These are phyloP conservation scores for Fusarium ramigenum DNA, from an alignment of 2,329 filamentous ascomycete species.

Conservation along the genomic window DNA sequence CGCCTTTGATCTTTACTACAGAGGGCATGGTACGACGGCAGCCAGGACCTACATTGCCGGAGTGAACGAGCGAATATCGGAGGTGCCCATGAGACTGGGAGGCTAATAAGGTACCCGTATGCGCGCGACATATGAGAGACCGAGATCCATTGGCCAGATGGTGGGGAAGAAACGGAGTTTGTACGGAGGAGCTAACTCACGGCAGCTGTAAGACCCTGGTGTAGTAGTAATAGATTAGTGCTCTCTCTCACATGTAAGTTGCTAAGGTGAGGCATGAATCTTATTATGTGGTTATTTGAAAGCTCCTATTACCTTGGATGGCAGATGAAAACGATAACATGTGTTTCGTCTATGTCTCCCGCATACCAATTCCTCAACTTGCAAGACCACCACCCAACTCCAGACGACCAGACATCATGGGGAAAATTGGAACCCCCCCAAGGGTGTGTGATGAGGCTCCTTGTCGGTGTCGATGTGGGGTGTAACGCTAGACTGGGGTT, in stretches of 20 bases:
- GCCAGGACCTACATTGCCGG: conserved; percentile 25
- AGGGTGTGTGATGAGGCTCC: conserved; percentile 19
- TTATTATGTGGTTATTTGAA: neutral
- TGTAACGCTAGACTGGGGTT: conserved; percentile 31
- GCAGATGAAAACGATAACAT: neutral
- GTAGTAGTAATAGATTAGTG: conserved; percentile 6
- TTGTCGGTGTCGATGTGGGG: conserved; percentile 18
- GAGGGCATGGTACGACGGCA: conserved; percentile 22
- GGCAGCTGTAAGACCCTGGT: conserved; percentile 10
- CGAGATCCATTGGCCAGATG: conserved; percentile 6
- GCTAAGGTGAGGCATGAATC: neutral
- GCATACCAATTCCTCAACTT: neutral
- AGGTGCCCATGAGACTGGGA: conserved; percentile 18
- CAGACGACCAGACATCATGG: neutral
- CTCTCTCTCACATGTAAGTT: neutral
- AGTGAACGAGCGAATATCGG: conserved; percentile 29
- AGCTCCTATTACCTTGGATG: neutral
- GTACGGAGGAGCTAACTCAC: conserved; percentile 4
- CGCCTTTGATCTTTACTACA: conserved; percentile 27
- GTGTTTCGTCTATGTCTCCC: neutral
- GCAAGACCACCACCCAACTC: neutral
- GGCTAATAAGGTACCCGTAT: conserved; percentile 20
- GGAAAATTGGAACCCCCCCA: neutral
- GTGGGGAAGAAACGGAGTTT: conserved; percentile 20
- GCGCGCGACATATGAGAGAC: conserved; percentile 15